Base-by-base conservation (phyloP, 257 asterid genomes). In the Eustoma russellianum region DNA sequence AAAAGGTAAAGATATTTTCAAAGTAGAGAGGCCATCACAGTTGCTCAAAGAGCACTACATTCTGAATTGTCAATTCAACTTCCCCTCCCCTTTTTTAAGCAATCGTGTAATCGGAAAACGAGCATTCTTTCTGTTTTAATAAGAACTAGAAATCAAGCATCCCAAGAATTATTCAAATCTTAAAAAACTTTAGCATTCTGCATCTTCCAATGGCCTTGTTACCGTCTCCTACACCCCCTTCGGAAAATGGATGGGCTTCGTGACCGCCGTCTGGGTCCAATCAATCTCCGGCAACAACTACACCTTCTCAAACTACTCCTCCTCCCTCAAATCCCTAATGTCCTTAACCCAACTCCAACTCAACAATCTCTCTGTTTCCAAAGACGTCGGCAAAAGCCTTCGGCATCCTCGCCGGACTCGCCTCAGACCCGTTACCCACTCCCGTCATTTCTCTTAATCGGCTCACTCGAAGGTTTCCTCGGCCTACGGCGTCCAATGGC, bases 251-350 rank as follows among this genome's bases (percentile, higher is more conserved):
- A 70, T 90, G 45, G 97, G 97, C 0, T 78, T 90, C 30, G 83
- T 90, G n/a, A 71, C 94, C 15, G 99, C 99, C 66, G 82, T 92
- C 0, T 92, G 99, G 99, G 99, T 92, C 17, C 99, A 92, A 59
- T 77, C 99, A 5, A 88, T 92, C 28, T 85, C 99, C 47, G 99
- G 99, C 41, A 88, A 92, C 74, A 92, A 92, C 16, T 88, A 92
- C 85, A 88, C 97, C 11, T 92, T 92, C 66, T 85, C 99, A 0
- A 92, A 92, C 52, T 92, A 92, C 53, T 92, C 99, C 52, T 95
- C 63, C 66, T 95, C 97, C 9, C 69, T 92, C 3, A 92, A 92
- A 55, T 57, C 93, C 52, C 75, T 92, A 33, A 92, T 92, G 99
- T 86, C 79, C 5, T 86, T 92, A 44, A 81, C 95, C 28, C 99